Conservation (phyloP, 305 asterid genomes). For the Plantago coronopus region DNA sequence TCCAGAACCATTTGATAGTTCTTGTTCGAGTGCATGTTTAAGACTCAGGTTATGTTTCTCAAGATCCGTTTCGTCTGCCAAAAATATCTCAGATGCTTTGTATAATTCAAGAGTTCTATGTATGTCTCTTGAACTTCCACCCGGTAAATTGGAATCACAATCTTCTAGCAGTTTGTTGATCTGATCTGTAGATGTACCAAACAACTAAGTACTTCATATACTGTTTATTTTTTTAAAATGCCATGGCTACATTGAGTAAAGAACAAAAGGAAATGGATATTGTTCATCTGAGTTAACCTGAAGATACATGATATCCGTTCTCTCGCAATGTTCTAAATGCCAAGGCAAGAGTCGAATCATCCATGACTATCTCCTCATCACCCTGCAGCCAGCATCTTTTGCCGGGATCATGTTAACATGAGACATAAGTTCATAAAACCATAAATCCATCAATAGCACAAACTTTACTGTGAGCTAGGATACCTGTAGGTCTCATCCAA, state of each 20-base stretch:
- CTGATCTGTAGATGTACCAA: not conserved
- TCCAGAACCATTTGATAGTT: constrained; percentile 27
- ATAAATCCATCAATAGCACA: not conserved
- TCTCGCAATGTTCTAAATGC: constrained; percentile 66
- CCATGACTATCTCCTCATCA: constrained; percentile 68
- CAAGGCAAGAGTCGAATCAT: constrained; percentile 67
- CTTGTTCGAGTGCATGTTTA: constrained; percentile 44
- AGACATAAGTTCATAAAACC: not conserved
- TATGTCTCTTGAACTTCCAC: constrained; percentile 44
- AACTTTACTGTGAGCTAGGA: not conserved
- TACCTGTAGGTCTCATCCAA: constrained; percentile 80
- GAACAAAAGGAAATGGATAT: not conserved
- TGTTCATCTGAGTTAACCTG: constrained; percentile 44
- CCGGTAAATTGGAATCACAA: constrained; percentile 29
- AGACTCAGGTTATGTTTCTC: constrained; percentile 46
- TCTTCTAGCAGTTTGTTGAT: constrained; percentile 31
- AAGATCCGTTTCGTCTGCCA: constrained; percentile 46
- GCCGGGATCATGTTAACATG: constrained; percentile 34
- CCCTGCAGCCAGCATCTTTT: constrained; percentile 80
- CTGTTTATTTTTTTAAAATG: too few species aligned
- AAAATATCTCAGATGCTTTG: constrained; percentile 57
- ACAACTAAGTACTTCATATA: not conserved
- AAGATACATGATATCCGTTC: constrained; percentile 61
- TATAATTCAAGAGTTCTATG: constrained; percentile 51
- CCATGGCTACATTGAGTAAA: too few species aligned